Percentiles rank a stretch among this genome's conserved stretches.
These are phyloP conservation scores for Vitis amurensis DNA, from an alignment of 164 flowering plant genomes.

Conservation along the genomic window DNA sequence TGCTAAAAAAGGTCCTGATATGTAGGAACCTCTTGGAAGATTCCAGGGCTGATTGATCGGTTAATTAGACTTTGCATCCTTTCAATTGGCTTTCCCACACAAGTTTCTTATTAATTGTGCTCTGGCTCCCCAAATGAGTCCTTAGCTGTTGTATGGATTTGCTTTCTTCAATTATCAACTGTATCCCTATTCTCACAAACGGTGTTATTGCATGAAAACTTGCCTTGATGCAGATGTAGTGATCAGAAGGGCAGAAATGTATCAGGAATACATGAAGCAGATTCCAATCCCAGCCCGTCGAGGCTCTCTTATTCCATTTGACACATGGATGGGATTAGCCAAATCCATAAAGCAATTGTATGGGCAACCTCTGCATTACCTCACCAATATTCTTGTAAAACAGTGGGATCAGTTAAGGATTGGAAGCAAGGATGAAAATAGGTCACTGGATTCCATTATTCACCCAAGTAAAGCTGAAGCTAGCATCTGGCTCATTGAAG, in stretches of 20 bases:
- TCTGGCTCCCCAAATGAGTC: background rate
- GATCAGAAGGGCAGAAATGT: conserved; percentile 65
- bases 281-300: conserved; percentile 61
- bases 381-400: conserved; percentile 67
- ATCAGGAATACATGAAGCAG: conserved; percentile 85
- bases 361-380: conserved; percentile 88
- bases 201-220: background rate
- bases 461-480: conserved; percentile 89
- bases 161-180: background rate
- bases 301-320: conserved; percentile 67
- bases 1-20: background rate
- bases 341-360: conserved; percentile 71
- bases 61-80: background rate
- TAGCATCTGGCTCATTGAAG: conserved; percentile 81
- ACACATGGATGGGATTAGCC: conserved; percentile 71
- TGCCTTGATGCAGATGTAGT: conserved; percentile 43
- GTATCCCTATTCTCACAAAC: background rate
- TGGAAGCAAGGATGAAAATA: conserved; percentile 50
- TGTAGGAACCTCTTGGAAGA: background rate
- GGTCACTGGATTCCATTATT: conserved; percentile 56
- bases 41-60: background rate
- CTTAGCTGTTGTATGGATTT: background rate
- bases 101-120: background rate
- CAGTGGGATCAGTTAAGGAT: conserved; percentile 69
- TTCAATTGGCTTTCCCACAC: background rate